These are phyloP conservation scores for Neobulgaria alba DNA, from an alignment of 2,329 filamentous ascomycete genomes.

Conservation along the genomic window DNA sequence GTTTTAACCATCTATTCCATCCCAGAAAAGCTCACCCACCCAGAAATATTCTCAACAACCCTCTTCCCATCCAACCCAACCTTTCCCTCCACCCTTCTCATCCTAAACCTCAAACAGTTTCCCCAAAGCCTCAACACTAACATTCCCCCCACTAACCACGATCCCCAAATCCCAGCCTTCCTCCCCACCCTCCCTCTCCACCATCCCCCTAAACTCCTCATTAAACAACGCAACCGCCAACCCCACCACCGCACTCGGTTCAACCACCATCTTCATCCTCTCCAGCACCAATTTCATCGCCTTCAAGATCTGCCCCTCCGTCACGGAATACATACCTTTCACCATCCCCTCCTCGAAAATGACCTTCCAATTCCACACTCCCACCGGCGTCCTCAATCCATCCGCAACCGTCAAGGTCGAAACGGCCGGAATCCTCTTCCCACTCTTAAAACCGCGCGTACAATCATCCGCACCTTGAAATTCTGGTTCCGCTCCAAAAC, in stretches of 20 bases:
- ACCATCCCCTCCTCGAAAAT: constrained; percentile 68
- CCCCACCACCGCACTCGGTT: constrained; percentile 79
- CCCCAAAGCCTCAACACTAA: constrained; percentile 45
- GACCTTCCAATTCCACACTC: constrained; percentile 65
- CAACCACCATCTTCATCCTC: constrained; percentile 82
- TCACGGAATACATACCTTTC: constrained; percentile 60
- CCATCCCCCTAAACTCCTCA: constrained; percentile 67
- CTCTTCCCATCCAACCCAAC: constrained; percentile 16
- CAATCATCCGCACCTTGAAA: constrained; percentile 81
- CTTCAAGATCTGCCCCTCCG: constrained; percentile 70
- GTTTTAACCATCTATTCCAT: too few relatives aligned
- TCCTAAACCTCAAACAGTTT: constrained; percentile 36
- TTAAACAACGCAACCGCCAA: constrained; percentile 77
- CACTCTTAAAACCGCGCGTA: constrained; percentile 57
- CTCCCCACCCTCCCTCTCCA: constrained; percentile 61
- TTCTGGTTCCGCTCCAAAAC: constrained; percentile 82
- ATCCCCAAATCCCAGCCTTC: constrained; percentile 64
- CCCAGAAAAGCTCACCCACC: constrained; percentile 4
- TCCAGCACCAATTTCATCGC: constrained; percentile 75
- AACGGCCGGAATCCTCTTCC: constrained; percentile 57
- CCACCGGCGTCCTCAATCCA: constrained; percentile 77
- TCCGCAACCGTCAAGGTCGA: constrained; percentile 78
- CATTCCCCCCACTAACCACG: constrained; percentile 53
- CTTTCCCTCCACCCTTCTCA: constrained; percentile 8
- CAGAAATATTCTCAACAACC: constrained; percentile 18